Base-by-base conservation (phyloP, 2,329 filamentous ascomycete species). In the Alternaria arbusti region DNA sequence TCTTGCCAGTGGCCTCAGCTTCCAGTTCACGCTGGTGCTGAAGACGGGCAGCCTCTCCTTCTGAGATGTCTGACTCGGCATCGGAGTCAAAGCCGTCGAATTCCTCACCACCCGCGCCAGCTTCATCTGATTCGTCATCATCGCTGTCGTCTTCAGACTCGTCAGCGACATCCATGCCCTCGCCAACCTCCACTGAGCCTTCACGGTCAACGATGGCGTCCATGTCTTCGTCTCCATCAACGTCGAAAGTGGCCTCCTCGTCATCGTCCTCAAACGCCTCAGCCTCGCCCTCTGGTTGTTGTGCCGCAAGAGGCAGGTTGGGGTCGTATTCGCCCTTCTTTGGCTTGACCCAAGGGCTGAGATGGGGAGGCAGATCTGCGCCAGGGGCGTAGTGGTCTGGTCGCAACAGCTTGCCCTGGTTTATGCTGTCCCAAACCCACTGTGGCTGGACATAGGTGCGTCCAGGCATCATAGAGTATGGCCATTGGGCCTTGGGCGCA, bases 391-490 rank as follows among this genome's bases (percentile, higher is more conserved):
- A 99, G 36, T 94, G 82, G 76, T 97, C 93, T 30, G 94, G 89
- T 69, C 91, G 87, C 79, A 97, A 90, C 59, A 99, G 84, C 80
- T 95, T 93, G 66, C 93, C 93, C 49, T 96, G 92, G 79, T 99
- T 99, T 79, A 97, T 84, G 74, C 92, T 95, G 77, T 99, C 96
- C 96, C 96, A 99, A 5, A 99, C 89, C 95, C 96, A 99, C 79
- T 99, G 96, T 20, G 96, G 96, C 83, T 99, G 96, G 59, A 99
- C 84, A 73, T 99, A 99, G 67, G 89, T 93, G 69, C 96, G 88
- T 36, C 95, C 95, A n/a, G 95, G 94, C 65, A 98, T 91, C 65
- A 94, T 89, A 67, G 89, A 89, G 74, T 92, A 91, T 28, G 85
- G 82, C 74, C 82, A 83, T 64, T 85, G 74, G 12, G 68, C 80